Evolutionary conservation across 2,329 filamentous ascomycete genomes (phyloP), one percentile per base, ranked within the genome.

Genomic region (Pseudogymnoascus sp.): DNA sequence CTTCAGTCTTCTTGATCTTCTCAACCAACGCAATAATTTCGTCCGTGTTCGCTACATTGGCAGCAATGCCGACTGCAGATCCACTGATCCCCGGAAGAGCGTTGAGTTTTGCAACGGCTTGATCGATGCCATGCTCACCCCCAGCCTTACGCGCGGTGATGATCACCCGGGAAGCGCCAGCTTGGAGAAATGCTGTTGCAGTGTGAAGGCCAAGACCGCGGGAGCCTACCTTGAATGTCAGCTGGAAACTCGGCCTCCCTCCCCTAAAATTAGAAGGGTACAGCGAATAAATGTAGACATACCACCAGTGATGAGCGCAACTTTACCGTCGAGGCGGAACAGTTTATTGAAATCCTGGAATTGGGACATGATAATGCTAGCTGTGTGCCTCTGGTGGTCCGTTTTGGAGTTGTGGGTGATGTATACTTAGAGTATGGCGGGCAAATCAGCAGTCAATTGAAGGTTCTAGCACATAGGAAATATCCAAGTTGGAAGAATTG

Each of bases 91-190:
- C 76, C 63, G 84, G 82, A 0, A 90, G 79, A 3, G 80, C 80
- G 70, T 90, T 89, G 60, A 90, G 82, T 31, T 84, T 84, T 1
- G 79, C 80, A 65, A 86, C 84, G 33, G 88, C 88, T 71, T 86
- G 82, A 55, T 84, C 80, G 75, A 77, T 72, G 21, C 73, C 74
- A 59, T 74, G 69, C 2, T 85, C 88, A 25, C 86, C 87, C 37
- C 80, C 76, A 60, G 82, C 81, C 77, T 89, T 90, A 69, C 88
- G 85, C 4, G 85, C 88, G n/a, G 87, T 88, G 73, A 90, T 88
- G 77, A 89, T 86, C 65, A 90, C 83, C 68, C 86, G 86, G 63
- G 84, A 83, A 72, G 83, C 87, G 64, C 88, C 88, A n/a, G 88
- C 84, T 76, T 86, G 85, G 49, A 90, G 80, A 63, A 90, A 81